phyloP scores from a whole-genome alignment of 192 early-diverging fungal species.

The Phlyctochytrium planicorne region DNA sequence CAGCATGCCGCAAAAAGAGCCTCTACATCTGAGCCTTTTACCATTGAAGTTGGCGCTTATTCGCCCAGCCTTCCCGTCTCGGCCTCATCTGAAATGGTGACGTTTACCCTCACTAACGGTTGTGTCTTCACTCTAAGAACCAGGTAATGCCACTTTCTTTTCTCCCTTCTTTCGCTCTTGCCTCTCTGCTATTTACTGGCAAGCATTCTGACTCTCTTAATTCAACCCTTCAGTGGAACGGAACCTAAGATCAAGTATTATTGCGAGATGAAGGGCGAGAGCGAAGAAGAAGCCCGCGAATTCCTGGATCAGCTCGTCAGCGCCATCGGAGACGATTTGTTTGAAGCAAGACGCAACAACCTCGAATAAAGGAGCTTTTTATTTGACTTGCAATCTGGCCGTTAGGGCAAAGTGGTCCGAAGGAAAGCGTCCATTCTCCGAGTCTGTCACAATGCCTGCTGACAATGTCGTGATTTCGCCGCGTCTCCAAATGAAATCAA shows the following conservation, averaged over 20 bases:
- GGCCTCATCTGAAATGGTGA: slow-evolving; percentile 84
- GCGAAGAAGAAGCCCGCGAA: not conserved
- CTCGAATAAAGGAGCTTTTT: slow-evolving; percentile 1
- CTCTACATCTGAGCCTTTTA: not conserved
- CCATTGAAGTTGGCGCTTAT: slow-evolving; percentile 32
- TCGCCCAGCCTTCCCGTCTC: slow-evolving; percentile 73
- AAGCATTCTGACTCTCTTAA: slow-evolving; percentile 36
- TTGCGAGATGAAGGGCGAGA: slow-evolving; percentile 23
- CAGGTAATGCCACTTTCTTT: slow-evolving; percentile 62
- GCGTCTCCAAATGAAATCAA: too few relatives aligned
- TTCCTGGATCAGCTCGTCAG: slow-evolving; percentile 16
- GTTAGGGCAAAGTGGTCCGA: too few relatives aligned
- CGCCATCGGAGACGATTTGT: slow-evolving; percentile 17
- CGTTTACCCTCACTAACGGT: slow-evolving; percentile 55
- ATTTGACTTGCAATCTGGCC: too few relatives aligned
- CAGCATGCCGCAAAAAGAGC: slow-evolving; percentile 52
- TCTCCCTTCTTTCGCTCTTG: slow-evolving; percentile 47
- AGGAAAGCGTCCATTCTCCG: too few relatives aligned
- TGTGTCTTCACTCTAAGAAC: slow-evolving; percentile 26
- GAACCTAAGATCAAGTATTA: slow-evolving; percentile 60
- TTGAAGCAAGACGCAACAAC: not conserved
- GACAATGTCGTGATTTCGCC: too few relatives aligned
- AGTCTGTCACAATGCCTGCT: too few relatives aligned
- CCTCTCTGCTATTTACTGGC: slow-evolving; percentile 17
- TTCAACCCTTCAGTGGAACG: slow-evolving; percentile 66